Evolutionary conservation across 2,329 filamentous ascomycete genomes (phyloP), one percentile per base, ranked within the genome.

Genomic region (Ascochyta rabiei): DNA sequence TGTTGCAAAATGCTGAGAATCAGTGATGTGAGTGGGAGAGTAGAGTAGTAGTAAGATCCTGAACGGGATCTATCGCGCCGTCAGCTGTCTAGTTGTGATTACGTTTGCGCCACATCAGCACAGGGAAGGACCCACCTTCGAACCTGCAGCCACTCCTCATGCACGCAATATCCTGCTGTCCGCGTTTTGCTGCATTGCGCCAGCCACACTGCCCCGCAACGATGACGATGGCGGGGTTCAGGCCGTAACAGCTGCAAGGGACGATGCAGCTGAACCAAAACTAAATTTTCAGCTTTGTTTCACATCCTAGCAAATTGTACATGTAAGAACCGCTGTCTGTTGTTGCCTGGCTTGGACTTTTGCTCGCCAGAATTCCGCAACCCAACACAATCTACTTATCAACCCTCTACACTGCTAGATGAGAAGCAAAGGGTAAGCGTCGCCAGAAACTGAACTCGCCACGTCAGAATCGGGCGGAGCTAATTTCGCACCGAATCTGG

Each of bases 71-170:
- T 39, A 26, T 42, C 31, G 45, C 48, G 48, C 54, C 48, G 49
- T 53, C 54, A 57, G 48, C 54, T 52, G 44, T 51, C 33, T 45
- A 49, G 48, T 52, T 35, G 41, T 28, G 48, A 49, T 52, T 52
- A 53, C 48, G 54, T 48, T 53, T 30, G 41, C 48, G 48, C 48
- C 48, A 52, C 44, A 48, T 24, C 18, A 40, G 33, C 41, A 41
- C 48, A 41, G 19, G 41, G 40, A 52, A 57, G 13, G 40, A 43
- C 43, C 53, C 53, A 48, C 53, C 9, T 34, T 33, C 16, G 31
- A 21, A 4, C 35, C n/a, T 24, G 40, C 47, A 39, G 33, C 30
- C 24, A 44, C 26, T 21, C 21, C 28, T 38, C 41, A n/a, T 13
- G 16, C n/a, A 41, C 30, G 10, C 28, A 16, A 31, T 21, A 34